These are phyloP conservation scores for Allodekkera sacchari DNA, from an alignment of 805 yeast species.

Conservation along the genomic window DNA sequence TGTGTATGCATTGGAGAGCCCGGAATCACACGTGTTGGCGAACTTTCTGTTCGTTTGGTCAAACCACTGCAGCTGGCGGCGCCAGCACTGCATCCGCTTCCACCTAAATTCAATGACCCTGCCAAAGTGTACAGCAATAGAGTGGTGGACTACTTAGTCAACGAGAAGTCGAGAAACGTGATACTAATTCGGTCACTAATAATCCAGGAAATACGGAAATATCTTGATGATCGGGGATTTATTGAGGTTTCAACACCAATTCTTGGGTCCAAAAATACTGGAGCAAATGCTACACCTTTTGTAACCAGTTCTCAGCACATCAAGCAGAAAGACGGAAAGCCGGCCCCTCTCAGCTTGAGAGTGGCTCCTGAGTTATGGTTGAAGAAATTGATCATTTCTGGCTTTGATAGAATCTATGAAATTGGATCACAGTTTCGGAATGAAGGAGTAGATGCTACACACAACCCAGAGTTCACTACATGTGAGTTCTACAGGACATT, in stretches of 20 bases:
- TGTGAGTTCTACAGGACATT: constrained; percentile 83
- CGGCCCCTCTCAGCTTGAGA: constrained; percentile 46
- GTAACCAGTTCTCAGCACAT: constrained; percentile 36
- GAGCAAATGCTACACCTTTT: constrained; percentile 93
- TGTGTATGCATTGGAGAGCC: constrained; percentile 62
- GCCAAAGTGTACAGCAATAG: constrained; percentile 56
- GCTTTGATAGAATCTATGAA: constrained; percentile 82
- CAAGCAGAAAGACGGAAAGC: constrained; percentile 18
- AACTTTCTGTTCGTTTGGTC: constrained; percentile 58
- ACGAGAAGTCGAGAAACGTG: constrained; percentile 38
- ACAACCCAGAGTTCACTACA: constrained; percentile 88
- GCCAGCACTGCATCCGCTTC: constrained; percentile 65
- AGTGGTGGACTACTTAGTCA: constrained; percentile 66
- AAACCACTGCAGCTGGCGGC: constrained; percentile 45
- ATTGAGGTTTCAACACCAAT: constrained; percentile 88
- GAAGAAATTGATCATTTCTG: constrained; percentile 72
- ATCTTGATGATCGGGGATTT: constrained; percentile 47
- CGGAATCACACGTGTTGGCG: constrained; percentile 70
- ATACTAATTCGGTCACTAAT: constrained; percentile 47
- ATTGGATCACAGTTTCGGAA: constrained; percentile 82
- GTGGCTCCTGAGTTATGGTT: constrained; percentile 97
- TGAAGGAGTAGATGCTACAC: constrained; percentile 89
- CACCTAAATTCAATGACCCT: constrained; percentile 50
- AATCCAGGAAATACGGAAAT: constrained; percentile 46
- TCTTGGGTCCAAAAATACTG: constrained; percentile 55